These are phyloP conservation scores for Caryocar brasiliense DNA, from an alignment of 441 rosid genomes.

Conservation along the genomic window DNA sequence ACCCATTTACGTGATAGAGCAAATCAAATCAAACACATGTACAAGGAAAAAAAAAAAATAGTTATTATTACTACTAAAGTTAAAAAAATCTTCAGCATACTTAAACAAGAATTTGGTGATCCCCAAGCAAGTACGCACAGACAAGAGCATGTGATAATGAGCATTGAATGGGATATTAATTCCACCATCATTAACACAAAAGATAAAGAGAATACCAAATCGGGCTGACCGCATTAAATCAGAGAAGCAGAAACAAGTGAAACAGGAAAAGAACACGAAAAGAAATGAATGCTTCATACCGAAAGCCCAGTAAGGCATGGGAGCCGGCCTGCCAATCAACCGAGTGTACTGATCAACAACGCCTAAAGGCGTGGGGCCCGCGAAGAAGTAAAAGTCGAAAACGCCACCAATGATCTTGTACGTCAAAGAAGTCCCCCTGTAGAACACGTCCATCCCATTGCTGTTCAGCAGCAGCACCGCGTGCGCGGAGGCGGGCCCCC, in stretches of 20 bases:
- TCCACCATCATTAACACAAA: not conserved
- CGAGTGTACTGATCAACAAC: constrained; percentile 84
- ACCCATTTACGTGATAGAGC: not conserved
- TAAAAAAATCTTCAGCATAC: too few relatives aligned
- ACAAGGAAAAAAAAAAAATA: not conserved
- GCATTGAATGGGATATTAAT: too few relatives aligned
- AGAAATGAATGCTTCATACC: constrained; percentile 34
- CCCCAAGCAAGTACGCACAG: too few relatives aligned
- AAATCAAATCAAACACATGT: not conserved
- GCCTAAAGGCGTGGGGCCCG: constrained; percentile 67
- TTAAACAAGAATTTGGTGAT: too few relatives aligned
- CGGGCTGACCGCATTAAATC: too few relatives aligned
- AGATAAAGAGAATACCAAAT: not conserved
- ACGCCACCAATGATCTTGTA: constrained; percentile 92
- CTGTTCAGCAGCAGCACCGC: constrained; percentile 77
- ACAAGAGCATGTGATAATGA: too few relatives aligned
- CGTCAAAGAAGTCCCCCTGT: constrained; percentile 69
- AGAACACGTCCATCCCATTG: constrained; percentile 94
- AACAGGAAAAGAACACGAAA: not conserved
- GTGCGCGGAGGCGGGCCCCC: constrained; percentile 54
- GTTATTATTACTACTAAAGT: not conserved
- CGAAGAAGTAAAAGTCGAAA: constrained; percentile 76
- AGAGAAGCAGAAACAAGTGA: not conserved
- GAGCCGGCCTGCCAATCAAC: constrained; percentile 85
- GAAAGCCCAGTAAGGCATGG: constrained; percentile 96